Evolutionary conservation across 306 rosid genomes (phyloP), one percentile per base, ranked within the genome.

Genomic region (Casuarina equisetifolia): DNA sequence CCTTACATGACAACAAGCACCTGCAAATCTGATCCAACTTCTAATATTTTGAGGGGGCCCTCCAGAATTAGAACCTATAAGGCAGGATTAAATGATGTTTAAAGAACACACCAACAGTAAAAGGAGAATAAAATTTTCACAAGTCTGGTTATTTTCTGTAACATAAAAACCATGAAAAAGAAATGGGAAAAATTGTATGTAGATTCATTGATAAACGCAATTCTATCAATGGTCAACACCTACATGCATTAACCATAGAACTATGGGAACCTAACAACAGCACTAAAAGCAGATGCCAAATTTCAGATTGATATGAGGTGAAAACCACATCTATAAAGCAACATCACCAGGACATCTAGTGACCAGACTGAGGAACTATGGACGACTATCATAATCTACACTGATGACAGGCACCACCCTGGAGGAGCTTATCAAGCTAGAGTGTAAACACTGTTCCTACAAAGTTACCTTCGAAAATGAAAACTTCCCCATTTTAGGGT

Each of bases 31-130:
- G 87, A 91, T 20, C 97, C 97, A 94, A 62, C 84, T 82, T 82
- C 90, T 89, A 78, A 92, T 84, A 83, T 92, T 92, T 83, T 87
- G 97, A 69, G 92, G 88, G 32, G 97, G 93, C 70, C 88, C 86
- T 83, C 81, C 84, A 77, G 36, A 58, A 78, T 80, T 74, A 80
- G 97, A 92, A 85, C 82, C 98, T 90, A 82, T 52, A 81, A 83
- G 46, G 62, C 15, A 83, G 63, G 48, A 44, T 72, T 35, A 55
- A 39, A 71, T 42, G 66, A 40, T 62, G 74, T 39, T 70, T 45
- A 84, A 64, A 83, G 84, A 74, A 83, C 72, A 70, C 19, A 36
- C n/a, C 55, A 48, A 17, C 16, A 45, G 52, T 44, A 48, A 72
- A 63, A 44, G 70, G 70, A 46, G 50, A 63, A n/a, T 62, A 55